These are phyloP conservation scores for Capsicum chinense DNA, from an alignment of 257 asterid genomes.

Conservation along the genomic window DNA sequence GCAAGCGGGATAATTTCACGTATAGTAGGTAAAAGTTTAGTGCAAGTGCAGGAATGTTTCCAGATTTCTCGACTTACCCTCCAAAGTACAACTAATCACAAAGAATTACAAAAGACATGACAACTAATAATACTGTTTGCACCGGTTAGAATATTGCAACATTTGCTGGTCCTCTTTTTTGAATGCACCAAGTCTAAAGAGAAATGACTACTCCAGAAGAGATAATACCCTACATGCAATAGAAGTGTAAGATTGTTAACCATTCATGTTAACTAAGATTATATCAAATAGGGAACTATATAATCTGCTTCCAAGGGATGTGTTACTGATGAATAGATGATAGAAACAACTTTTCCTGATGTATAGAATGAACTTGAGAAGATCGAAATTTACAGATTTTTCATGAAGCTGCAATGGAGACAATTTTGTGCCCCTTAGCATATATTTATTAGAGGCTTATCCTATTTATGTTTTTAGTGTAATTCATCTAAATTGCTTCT, in stretches of 20 bases:
- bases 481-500: too few relatives aligned
- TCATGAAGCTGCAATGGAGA: too few relatives aligned
- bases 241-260: constrained; percentile 3
- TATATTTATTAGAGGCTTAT: too few relatives aligned
- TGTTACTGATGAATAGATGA: too few relatives aligned
- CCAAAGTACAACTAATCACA: constrained; percentile 77
- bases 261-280: background rate
- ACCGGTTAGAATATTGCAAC: constrained; percentile 91
- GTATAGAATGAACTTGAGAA: too few relatives aligned
- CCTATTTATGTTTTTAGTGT: too few relatives aligned
- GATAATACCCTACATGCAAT: constrained; percentile 65
- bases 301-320: too few relatives aligned
- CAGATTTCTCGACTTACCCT: constrained; percentile 53
- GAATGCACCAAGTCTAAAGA: constrained; percentile 90
- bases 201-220: constrained; percentile 83
- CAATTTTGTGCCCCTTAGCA: too few relatives aligned
- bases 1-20: background rate
- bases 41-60: background rate
- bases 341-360: too few relatives aligned
- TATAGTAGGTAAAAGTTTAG: background rate
- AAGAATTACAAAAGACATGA: constrained; percentile 73
- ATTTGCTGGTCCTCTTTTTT: constrained; percentile 88
- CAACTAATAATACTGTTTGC: constrained; percentile 80
- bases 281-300: background rate
- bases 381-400: too few relatives aligned